Conservation (phyloP, 768 basidiomycete species). For the Mycena floridula region DNA sequence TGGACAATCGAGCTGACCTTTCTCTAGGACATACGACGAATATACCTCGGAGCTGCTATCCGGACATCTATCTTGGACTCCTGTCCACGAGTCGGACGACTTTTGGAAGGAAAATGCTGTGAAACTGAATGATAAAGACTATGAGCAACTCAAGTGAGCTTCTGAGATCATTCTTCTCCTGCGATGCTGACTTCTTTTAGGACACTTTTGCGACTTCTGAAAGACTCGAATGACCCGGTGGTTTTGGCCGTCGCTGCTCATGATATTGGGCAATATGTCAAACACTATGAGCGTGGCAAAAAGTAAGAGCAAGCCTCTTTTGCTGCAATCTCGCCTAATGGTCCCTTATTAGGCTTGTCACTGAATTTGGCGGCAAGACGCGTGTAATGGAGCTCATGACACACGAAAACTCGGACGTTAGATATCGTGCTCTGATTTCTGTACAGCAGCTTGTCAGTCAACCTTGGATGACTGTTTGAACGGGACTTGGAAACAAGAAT, state of each 20-base stretch:
- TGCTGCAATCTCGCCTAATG: conserved; percentile 1
- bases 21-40: conserved; percentile 85
- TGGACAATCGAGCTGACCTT: too few relatives aligned
- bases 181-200: conserved; percentile 30
- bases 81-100: conserved; percentile 91
- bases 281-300: conserved; percentile 86
- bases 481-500: too few relatives aligned
- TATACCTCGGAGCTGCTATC: conserved; percentile 87
- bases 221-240: conserved; percentile 60
- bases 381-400: conserved; percentile 91
- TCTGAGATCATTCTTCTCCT: neutral
- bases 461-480: conserved; percentile 60
- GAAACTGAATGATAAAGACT: conserved; percentile 80
- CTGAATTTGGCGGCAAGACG: conserved; percentile 82
- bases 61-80: conserved; percentile 92
- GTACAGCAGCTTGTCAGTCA: conserved; percentile 92
- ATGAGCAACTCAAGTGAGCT: conserved; percentile 75
- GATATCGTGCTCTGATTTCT: conserved; percentile 86
- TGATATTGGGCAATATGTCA: conserved; percentile 92
- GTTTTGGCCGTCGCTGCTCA: conserved; percentile 90
- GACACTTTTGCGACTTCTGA: conserved; percentile 65
- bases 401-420: conserved; percentile 80
- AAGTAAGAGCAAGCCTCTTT: conserved; percentile 47
- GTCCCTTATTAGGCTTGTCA: conserved; percentile 54
- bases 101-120: conserved; percentile 97